Percentiles rank a stretch among this genome's conserved stretches.
phyloP scores from a whole-genome alignment of 768 basidiomycete genomes.

The Mrakia hoshinonis region DNA sequence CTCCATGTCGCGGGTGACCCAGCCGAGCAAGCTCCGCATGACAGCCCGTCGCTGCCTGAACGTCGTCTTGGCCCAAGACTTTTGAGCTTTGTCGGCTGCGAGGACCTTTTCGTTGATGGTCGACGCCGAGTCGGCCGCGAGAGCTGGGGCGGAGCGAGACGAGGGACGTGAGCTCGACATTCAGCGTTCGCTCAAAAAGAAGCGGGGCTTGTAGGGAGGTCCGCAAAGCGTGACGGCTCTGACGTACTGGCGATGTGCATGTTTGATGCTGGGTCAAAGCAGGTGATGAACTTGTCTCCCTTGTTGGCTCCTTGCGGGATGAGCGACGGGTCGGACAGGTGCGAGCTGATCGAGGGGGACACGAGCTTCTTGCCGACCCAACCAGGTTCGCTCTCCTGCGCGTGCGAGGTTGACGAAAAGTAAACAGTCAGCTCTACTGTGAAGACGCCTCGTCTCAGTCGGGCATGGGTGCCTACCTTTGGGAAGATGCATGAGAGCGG shows the following conservation, averaged over 20 bases:
- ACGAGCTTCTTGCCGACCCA: constrained; percentile 18
- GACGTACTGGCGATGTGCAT: background rate
- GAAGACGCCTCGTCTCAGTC: too few species aligned
- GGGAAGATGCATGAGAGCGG: too few species aligned
- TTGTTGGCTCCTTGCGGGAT: background rate
- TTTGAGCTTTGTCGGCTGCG: constrained; percentile 58
- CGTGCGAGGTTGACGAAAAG: background rate
- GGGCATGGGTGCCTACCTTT: too few species aligned
- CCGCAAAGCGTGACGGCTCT: background rate
- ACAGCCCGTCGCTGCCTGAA: constrained; percentile 75
- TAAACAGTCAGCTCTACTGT: too few species aligned
- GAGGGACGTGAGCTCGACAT: background rate
- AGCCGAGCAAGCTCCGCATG: constrained; percentile 75
- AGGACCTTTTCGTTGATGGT: constrained; percentile 69
- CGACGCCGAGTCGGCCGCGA: constrained; percentile 60
- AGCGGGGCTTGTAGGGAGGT: too few species aligned
- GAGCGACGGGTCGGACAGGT: constrained; percentile 17
- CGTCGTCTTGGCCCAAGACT: constrained; percentile 61
- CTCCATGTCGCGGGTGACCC: constrained; percentile 80
- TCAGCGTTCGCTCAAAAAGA: too few species aligned
- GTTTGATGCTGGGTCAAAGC: constrained; percentile 82
- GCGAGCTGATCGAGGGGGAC: constrained; percentile 9
- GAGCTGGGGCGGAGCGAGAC: constrained; percentile 50
- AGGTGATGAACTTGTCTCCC: constrained; percentile 61
- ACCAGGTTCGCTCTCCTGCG: constrained; percentile 8